Conservation (phyloP, 768 basidiomycete species). For the Cyclocybe aegerita region DNA sequence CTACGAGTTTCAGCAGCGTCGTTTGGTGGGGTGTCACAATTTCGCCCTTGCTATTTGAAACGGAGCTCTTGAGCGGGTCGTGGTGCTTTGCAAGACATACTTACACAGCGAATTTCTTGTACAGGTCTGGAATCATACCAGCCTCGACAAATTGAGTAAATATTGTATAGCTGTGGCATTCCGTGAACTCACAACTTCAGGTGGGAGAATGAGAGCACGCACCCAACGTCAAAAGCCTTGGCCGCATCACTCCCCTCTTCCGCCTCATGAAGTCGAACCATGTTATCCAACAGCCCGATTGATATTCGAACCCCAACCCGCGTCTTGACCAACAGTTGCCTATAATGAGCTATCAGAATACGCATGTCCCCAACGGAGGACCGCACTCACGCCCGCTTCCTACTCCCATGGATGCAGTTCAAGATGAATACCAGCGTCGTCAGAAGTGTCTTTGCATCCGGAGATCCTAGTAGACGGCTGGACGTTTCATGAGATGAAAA, state of each 20-base stretch:
- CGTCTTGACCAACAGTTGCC: conserved; percentile 52
- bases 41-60: conserved; percentile 54
- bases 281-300: conserved; percentile 65
- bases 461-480: conserved; percentile 63
- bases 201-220: conserved; percentile 14
- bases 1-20: conserved; percentile 83
- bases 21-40: conserved; percentile 83
- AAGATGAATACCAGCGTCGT: conserved; percentile 69
- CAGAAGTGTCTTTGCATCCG: conserved; percentile 59
- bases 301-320: conserved; percentile 64
- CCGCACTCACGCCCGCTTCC: conserved; percentile 52
- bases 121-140: conserved; percentile 59
- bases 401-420: conserved; percentile 66
- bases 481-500: conserved; percentile 4
- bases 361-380: conserved; percentile 5
- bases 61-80: conserved; percentile 1
- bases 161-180: conserved; percentile 54
- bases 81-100: conserved; percentile 16
- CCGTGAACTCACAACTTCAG: conserved; percentile 7
- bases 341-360: conserved; percentile 22
- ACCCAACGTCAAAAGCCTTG: conserved; percentile 80
- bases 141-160: conserved; percentile 63
- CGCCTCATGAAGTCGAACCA: conserved; percentile 69
- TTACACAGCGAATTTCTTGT: conserved; percentile 60
- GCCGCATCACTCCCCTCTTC: conserved; percentile 64